Evolutionary conservation across 2,329 filamentous ascomycete species (phyloP), one percentile per base, ranked within the genome.

Genomic region (Sphaerostilbella broomeana): DNA sequence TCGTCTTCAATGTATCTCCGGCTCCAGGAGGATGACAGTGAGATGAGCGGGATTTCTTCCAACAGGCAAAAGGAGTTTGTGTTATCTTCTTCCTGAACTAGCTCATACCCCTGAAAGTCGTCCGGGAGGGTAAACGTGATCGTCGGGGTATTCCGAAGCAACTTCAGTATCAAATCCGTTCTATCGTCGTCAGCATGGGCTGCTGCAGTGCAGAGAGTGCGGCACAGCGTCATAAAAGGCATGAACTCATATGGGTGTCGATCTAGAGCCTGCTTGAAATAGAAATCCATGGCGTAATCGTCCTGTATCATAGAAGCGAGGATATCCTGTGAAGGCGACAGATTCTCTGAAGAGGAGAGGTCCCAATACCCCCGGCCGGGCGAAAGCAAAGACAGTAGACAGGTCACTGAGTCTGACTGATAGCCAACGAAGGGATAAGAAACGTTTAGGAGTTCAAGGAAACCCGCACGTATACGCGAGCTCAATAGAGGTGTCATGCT

Each of bases 161-260:
- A 68, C n/a, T 72, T 65, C 25, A 83, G 61, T 8, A 88, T 70
- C 28, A 70, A 52, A 46, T 78, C 64, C 73, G 55, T 56, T 20
- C 52, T 50, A 12, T 65, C 57, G 24, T 63, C 57, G 19, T 55
- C 55, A 4, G 42, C 37, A 5, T 57, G 45, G 30, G 50, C 55
- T 3, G 56, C 53, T 9, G 61, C 57, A 28, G 60, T 64, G 24
- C 54, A 74, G 12, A 94, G 63, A 26, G 74, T 76, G 40, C 79
- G 79, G 55, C 79, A 83, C 26, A 94, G 65, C 38, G 75, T 77
- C 44, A 94, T 63, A 51, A 95, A 86, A 1, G 89, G 87, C 3
- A 80, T 62, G 32, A 86, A 81, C 61, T 95, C 90, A 59, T 86
- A 90, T 0, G 90, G 90, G 55, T 88, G 95, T 40, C 90, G 80